Percentiles rank a stretch among this genome's conserved stretches.
These are phyloP conservation scores for Clohesyomyces aquaticus DNA, from an alignment of 495 filamentous ascomycete species.

Conservation along the genomic window DNA sequence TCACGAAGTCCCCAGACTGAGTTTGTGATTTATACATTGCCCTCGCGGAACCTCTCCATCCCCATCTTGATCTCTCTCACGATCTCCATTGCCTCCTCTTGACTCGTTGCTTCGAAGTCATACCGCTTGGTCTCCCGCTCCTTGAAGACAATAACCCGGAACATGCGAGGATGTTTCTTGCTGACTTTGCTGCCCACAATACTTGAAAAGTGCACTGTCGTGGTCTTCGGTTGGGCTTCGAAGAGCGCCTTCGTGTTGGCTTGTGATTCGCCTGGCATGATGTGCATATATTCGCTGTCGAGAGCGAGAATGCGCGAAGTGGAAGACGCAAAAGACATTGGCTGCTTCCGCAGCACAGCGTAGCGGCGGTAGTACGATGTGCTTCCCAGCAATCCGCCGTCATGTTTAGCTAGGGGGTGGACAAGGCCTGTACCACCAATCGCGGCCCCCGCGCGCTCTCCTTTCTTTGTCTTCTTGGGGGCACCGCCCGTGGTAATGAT, in stretches of 20 bases:
- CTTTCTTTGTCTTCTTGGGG: conserved; percentile 62
- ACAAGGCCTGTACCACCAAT: conserved; percentile 41
- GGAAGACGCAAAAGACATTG: conserved; percentile 87
- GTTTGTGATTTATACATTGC: conserved; percentile 7
- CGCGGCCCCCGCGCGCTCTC: conserved; percentile 20
- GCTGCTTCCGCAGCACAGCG: conserved; percentile 88
- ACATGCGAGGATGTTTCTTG: conserved; percentile 85
- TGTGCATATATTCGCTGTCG: conserved; percentile 94
- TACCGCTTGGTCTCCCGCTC: conserved; percentile 90
- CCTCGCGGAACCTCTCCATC: conserved; percentile 36
- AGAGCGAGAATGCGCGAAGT: conserved; percentile 84
- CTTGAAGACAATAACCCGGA: conserved; percentile 81
- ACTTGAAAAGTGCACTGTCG: conserved; percentile 87
- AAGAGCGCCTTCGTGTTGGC: conserved; percentile 49
- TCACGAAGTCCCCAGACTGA: too few relatives aligned
- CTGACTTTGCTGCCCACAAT: conserved; percentile 94
- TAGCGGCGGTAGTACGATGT: conserved; percentile 81
- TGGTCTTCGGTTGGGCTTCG: conserved; percentile 66
- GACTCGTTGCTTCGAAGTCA: conserved; percentile 87
- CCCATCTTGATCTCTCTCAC: conserved; percentile 84
- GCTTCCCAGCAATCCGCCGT: conserved; percentile 60
- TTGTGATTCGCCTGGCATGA: conserved; percentile 70
- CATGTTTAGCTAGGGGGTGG: conserved; percentile 76
- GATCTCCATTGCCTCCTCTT: conserved; percentile 82
- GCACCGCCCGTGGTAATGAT: conserved; percentile 67